phyloP scores from a whole-genome alignment of 768 basidiomycete species.

The Calocybe indica region DNA sequence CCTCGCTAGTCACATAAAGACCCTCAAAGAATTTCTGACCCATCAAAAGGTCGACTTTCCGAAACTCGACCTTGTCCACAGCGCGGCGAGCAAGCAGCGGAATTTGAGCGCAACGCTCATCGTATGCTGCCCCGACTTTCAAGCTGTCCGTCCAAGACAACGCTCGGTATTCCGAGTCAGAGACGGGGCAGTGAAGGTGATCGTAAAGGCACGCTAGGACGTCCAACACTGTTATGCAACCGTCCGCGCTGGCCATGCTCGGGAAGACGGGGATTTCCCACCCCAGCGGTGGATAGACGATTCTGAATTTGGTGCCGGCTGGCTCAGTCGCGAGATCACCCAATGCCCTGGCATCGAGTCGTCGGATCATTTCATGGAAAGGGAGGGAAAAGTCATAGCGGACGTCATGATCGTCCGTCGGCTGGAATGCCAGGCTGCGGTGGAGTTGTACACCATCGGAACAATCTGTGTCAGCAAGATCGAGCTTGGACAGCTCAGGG shows the following conservation, averaged over 20 bases:
- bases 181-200: constrained; percentile 40
- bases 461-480: too few relatives aligned
- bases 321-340: constrained; percentile 37
- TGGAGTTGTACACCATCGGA: constrained; percentile 28
- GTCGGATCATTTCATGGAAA: constrained; percentile 15
- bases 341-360: constrained; percentile 25
- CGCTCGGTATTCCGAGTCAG: constrained; percentile 35
- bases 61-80: constrained; percentile 23
- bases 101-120: constrained; percentile 30
- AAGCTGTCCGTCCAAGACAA: constrained; percentile 25
- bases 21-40: constrained; percentile 43
- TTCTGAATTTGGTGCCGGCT: constrained; percentile 25
- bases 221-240: constrained; percentile 40
- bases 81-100: constrained; percentile 8
- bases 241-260: constrained; percentile 14
- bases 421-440: constrained; percentile 32
- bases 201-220: constrained; percentile 41
- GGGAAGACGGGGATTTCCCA: constrained; percentile 30
- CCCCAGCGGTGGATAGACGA: constrained; percentile 26
- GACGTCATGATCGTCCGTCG: constrained; percentile 25
- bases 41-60: constrained; percentile 50
- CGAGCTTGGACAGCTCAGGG: too few relatives aligned
- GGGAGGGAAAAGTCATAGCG: constrained; percentile 33
- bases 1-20: constrained; percentile 35
- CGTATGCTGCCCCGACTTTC: constrained; percentile 41